Evolutionary conservation across 2,329 filamentous ascomycete genomes (phyloP).

Genomic region (Sporothrix euskadiensis): DNA sequence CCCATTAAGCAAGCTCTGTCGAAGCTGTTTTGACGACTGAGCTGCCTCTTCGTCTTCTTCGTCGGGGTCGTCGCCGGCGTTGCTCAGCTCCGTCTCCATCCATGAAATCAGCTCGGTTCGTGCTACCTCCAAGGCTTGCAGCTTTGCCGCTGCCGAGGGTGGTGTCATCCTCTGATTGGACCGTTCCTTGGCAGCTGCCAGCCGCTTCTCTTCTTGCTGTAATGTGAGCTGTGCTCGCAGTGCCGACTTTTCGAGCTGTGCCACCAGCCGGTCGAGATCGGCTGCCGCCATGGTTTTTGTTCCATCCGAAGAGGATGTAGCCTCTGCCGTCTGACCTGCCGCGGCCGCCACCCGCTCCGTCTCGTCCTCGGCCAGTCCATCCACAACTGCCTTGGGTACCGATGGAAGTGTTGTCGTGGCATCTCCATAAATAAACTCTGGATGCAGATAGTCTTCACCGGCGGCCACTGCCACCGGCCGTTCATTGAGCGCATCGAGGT

Average conservation of each 20-base stretch:
- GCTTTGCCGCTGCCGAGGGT: conserved; percentile 41
- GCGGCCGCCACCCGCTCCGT: conserved; percentile 2
- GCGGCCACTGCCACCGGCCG: conserved; percentile 52
- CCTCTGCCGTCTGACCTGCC: background rate
- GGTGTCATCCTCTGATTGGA: conserved; percentile 35
- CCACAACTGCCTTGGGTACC: conserved; percentile 55
- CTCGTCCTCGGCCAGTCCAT: conserved; percentile 50
- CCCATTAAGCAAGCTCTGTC: conserved; percentile 30
- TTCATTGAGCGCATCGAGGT: conserved; percentile 52
- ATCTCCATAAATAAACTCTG: conserved; percentile 50
- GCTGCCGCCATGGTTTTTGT: conserved; percentile 27
- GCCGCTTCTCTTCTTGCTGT: conserved; percentile 56
- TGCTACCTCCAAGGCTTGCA: conserved; percentile 57
- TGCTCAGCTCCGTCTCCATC: conserved; percentile 63
- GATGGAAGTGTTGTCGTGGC: conserved; percentile 47
- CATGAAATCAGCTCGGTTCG: conserved; percentile 63
- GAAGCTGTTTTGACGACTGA: conserved; percentile 31
- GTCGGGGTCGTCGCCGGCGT: conserved; percentile 41
- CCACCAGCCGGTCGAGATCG: conserved; percentile 51
- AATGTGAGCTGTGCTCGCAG: conserved; percentile 59
- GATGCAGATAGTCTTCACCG: conserved; percentile 49
- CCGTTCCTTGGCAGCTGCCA: conserved; percentile 49
- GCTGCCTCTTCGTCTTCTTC: conserved; percentile 30
- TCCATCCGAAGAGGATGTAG: background rate
- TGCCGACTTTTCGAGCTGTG: conserved; percentile 58